These are phyloP conservation scores for Ophiocordyceps robertsii DNA, from an alignment of 2,329 filamentous ascomycete genomes.

Conservation along the genomic window DNA sequence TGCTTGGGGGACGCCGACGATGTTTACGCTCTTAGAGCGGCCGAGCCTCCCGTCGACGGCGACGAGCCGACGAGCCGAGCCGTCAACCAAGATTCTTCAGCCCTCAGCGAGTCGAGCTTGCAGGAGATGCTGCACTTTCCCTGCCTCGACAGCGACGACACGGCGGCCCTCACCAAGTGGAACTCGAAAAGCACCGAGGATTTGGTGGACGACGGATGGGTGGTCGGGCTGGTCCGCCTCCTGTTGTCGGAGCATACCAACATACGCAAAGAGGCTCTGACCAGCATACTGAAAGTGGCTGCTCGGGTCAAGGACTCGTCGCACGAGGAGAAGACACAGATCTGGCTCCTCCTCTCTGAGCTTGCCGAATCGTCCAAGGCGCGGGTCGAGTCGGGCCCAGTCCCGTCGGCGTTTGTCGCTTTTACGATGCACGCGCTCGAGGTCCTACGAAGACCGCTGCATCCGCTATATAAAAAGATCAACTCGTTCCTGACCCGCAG, in stretches of 20 bases:
- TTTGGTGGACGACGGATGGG: constrained; percentile 63
- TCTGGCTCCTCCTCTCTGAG: constrained; percentile 71
- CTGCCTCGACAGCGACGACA: constrained; percentile 33
- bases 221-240: constrained; percentile 57
- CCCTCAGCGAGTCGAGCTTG: constrained; percentile 30
- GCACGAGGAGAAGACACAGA: constrained; percentile 62
- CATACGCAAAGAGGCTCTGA: constrained; percentile 66
- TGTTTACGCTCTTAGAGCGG: constrained; percentile 6
- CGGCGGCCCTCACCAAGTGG: constrained; percentile 48
- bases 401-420: constrained; percentile 62
- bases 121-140: constrained; percentile 37
- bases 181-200: constrained; percentile 64
- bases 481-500: constrained; percentile 71
- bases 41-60: constrained; percentile 3
- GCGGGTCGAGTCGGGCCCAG: constrained; percentile 37
- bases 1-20: constrained; percentile 8
- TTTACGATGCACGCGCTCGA: constrained; percentile 60
- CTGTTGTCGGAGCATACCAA: constrained; percentile 62
- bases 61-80: constrained; percentile 1
- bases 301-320: constrained; percentile 51
- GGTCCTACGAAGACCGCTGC: constrained; percentile 62
- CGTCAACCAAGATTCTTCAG: constrained; percentile 2
- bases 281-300: constrained; percentile 53
- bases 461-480: constrained; percentile 73
- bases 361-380: constrained; percentile 58